Conservation (phyloP, 2,329 filamentous ascomycete species). For the Colletotrichum tamarilloi region DNA sequence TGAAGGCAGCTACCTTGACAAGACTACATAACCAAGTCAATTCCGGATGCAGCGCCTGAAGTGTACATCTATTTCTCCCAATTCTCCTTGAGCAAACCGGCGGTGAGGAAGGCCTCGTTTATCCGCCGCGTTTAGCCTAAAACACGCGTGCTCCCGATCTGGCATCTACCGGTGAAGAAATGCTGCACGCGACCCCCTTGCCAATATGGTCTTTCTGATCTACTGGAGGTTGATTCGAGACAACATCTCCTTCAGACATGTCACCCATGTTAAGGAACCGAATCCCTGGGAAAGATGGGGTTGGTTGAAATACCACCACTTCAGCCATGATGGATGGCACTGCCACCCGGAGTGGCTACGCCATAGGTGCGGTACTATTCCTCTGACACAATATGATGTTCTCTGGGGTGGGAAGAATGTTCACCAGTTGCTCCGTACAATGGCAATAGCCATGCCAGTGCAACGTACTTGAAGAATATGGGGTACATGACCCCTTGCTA, state of each 20-base stretch:
- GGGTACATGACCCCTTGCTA: background rate
- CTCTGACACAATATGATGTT: no score
- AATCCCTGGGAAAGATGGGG: background rate
- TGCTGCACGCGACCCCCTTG: background rate
- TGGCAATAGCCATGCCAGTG: background rate
- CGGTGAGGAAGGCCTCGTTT: slow-evolving; percentile 17
- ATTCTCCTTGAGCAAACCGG: background rate
- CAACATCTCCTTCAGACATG: background rate
- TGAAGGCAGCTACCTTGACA: background rate
- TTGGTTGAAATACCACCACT: background rate
- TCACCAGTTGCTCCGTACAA: no score
- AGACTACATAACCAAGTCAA: background rate
- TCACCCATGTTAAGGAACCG: background rate
- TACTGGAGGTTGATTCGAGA: background rate
- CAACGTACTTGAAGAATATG: background rate
- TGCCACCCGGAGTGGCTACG: no score
- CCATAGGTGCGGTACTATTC: no score
- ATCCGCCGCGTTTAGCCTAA: slow-evolving; percentile 28
- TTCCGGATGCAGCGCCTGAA: background rate
- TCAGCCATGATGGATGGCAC: background rate
- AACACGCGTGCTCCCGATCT: slow-evolving; percentile 3
- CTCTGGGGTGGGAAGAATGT: no score
- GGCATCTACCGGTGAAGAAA: slow-evolving; percentile 16
- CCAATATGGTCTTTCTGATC: background rate
- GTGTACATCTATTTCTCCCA: background rate